Percentiles rank a stretch among this genome's conserved stretches.
Evolutionary conservation across 1,139 yeast species (phyloP).

Genomic region (Kluyveromyces sp.): DNA sequence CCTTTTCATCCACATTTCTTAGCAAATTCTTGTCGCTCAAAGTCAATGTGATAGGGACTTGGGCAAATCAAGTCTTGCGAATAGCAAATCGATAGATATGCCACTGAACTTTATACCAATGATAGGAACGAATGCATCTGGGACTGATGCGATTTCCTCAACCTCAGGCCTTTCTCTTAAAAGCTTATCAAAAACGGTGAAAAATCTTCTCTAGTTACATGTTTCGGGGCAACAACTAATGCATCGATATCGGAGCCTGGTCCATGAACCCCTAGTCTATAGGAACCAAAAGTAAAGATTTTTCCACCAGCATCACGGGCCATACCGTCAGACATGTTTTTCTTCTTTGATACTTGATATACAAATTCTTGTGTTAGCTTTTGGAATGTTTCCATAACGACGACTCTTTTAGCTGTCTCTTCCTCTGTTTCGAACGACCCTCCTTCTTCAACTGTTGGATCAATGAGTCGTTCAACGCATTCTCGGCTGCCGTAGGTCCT

Average conservation of each 20-base stretch:
- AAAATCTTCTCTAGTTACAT: constrained; percentile 89
- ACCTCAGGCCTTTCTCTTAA: constrained; percentile 66
- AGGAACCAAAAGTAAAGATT: constrained; percentile 90
- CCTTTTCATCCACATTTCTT: constrained; percentile 82
- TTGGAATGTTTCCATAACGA: constrained; percentile 65
- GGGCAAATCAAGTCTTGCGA: constrained; percentile 77
- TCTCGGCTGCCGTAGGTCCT: constrained; percentile 78
- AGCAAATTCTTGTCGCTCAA: constrained; percentile 78
- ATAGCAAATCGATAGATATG: constrained; percentile 82
- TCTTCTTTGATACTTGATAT: constrained; percentile 63
- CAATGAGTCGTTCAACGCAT: constrained; percentile 61
- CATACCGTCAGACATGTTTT: constrained; percentile 96
- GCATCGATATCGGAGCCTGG: constrained; percentile 99
- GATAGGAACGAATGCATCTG: constrained; percentile 95
- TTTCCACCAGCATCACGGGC: constrained; percentile 97
- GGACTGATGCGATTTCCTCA: constrained; percentile 86
- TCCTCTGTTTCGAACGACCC: constrained; percentile 84
- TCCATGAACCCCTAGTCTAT: constrained; percentile 90
- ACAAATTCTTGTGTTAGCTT: constrained; percentile 74
- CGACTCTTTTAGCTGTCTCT: constrained; percentile 72
- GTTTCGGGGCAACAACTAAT: constrained; percentile 89
- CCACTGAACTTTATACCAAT: constrained; percentile 83
- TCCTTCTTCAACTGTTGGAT: constrained; percentile 69
- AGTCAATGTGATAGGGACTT: constrained; percentile 66
- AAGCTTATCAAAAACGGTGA: constrained; percentile 63